Percentiles rank a stretch among this genome's conserved stretches.
phyloP scores from a whole-genome alignment of 805 yeast species.

The Cyberlindnera saturnus region DNA sequence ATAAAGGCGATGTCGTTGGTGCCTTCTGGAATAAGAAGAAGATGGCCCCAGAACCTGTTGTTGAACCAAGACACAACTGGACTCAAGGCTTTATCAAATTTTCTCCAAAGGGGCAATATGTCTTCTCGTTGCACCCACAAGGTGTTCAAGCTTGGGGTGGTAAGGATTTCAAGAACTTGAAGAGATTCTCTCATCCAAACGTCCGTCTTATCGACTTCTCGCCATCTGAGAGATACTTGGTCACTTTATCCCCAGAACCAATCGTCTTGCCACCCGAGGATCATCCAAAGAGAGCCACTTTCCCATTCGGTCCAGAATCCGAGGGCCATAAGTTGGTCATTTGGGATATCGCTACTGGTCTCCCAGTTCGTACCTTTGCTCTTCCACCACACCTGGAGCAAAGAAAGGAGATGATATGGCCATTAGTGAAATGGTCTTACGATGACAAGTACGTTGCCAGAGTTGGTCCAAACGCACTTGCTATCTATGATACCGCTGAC shows the following conservation, averaged over 20 bases:
- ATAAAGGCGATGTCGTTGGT: conserved; percentile 73
- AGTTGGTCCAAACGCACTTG: conserved; percentile 86
- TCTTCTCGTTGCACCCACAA: conserved; percentile 85
- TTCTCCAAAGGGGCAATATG: conserved; percentile 89
- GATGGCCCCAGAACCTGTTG: conserved; percentile 66
- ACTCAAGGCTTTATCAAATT: conserved; percentile 83
- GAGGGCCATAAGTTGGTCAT: conserved; percentile 91
- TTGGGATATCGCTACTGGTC: conserved; percentile 84
- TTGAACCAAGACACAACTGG: conserved; percentile 78
- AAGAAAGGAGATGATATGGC: conserved; percentile 81
- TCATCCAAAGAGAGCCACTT: conserved; percentile 55
- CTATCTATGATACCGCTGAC: conserved; percentile 75
- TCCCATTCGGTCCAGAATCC: conserved; percentile 81
- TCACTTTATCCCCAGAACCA: conserved; percentile 85
- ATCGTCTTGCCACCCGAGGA: conserved; percentile 63
- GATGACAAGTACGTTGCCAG: conserved; percentile 94
- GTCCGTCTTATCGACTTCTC: conserved; percentile 88
- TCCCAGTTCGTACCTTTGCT: conserved; percentile 86
- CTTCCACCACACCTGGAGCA: conserved; percentile 66
- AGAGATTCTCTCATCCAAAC: conserved; percentile 80
- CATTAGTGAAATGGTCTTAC: conserved; percentile 90
- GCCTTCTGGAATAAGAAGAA: conserved; percentile 79
- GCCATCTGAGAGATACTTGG: conserved; percentile 84
- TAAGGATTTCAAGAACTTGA: conserved; percentile 61
- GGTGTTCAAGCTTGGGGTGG: conserved; percentile 98